Evolutionary conservation across 345 rosid species (phyloP), one percentile per base, ranked within the genome.

Genomic region (Fremontodendron californicum): DNA sequence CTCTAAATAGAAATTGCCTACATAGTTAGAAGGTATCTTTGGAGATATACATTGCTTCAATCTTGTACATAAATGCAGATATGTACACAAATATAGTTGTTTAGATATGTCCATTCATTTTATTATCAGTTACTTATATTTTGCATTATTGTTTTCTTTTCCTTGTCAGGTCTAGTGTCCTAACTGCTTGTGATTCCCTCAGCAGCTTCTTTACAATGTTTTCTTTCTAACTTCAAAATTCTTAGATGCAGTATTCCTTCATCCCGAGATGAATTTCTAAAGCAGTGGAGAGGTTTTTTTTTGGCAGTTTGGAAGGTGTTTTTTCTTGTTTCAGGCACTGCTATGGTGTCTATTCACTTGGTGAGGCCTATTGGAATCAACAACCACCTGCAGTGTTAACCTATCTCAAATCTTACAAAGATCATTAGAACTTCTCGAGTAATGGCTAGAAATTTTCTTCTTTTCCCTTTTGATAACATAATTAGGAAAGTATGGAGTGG

Each of bases 111-210:
- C 31, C 33, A 11, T 42, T 40, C 13, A 9, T 64, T 3, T 35
- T 63, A 39, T 12, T 43, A 2, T n/a, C 12, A 5, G 9, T 46
- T 46, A 69, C 57, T 69, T 3, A 69, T 16, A 9, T 9, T 15
- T 16, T 77, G 66, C 74, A 29, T 31, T 16, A 13, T 51, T 35
- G 61, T 60, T 48, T 61, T 72, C 62, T 9, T 71, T 78, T 60
- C 12, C 76, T 71, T 86, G 42, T 86, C 97, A 94, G 98, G 92
- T 87, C 46, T 82, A 87, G 88, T 84, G 62, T 83, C 54, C 79
- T 88, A 84, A 84, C 83, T 73, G 83, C 73, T 73, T 70, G 65
- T 74, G 82, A 79, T 84, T 85, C 85, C 68, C 86, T 78, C 71
- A 42, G 82, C 70, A 75, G 84, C 86, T 85, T 85, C 85, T 80